Conservation (phyloP, 352 stramenopile species). For the Phytopythium chamaehyphon region DNA sequence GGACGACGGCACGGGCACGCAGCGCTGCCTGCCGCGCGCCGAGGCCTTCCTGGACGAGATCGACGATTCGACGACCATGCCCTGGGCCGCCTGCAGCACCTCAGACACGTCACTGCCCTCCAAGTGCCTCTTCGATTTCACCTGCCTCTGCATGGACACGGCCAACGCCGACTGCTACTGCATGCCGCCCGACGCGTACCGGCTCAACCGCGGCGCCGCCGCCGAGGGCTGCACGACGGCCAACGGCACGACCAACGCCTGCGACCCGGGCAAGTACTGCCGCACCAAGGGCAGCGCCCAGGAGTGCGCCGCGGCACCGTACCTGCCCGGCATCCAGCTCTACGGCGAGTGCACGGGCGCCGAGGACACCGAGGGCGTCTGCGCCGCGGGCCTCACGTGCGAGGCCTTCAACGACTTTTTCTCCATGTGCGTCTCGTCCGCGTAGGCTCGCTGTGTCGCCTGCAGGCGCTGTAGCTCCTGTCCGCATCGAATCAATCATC, state of each 20-base stretch:
- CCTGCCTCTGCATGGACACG: slow-evolving; percentile 40
- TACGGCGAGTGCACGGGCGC: slow-evolving; percentile 41
- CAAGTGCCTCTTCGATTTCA: slow-evolving; percentile 46
- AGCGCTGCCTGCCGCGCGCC: slow-evolving; percentile 32
- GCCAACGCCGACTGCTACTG: slow-evolving; percentile 45
- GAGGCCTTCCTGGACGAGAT: slow-evolving; percentile 39
- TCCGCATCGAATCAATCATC: no score
- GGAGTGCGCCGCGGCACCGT: slow-evolving; percentile 41
- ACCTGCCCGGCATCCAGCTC: slow-evolving; percentile 33
- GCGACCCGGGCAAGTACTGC: slow-evolving; percentile 52
- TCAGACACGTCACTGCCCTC: slow-evolving; percentile 29
- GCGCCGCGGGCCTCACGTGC: slow-evolving; percentile 30
- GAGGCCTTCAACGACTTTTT: slow-evolving; percentile 34
- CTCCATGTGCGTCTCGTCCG: slow-evolving; percentile 24
- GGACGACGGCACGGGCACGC: slow-evolving; percentile 26
- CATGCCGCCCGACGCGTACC: slow-evolving; percentile 41
- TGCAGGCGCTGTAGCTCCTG: no score
- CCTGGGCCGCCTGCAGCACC: slow-evolving; percentile 33
- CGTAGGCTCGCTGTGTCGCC: no score
- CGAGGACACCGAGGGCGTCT: slow-evolving; percentile 9
- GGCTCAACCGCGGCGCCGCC: slow-evolving; percentile 18
- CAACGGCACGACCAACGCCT: slow-evolving; percentile 20
- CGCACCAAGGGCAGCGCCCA: slow-evolving; percentile 44
- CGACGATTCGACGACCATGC: slow-evolving; percentile 29
- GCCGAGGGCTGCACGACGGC: slow-evolving; percentile 34